phyloP scores from a whole-genome alignment of 2,329 filamentous ascomycete genomes.

The Beauveria sp. region DNA sequence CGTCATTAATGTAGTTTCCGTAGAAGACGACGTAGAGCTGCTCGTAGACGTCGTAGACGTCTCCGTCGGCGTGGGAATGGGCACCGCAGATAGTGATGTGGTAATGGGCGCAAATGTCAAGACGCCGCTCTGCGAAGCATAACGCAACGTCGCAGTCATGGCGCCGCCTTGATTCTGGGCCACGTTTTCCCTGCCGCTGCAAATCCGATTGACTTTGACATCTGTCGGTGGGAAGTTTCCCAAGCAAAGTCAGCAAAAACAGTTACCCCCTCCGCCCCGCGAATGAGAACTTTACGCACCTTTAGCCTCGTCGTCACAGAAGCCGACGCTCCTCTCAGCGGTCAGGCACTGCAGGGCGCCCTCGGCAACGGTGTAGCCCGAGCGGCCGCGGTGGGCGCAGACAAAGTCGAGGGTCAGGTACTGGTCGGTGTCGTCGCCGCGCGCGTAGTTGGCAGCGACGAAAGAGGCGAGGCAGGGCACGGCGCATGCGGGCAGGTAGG shows the following conservation, averaged over 20 bases:
- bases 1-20: background rate
- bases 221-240: slow-evolving; percentile 19
- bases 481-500: slow-evolving; percentile 51
- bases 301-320: slow-evolving; percentile 41
- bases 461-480: slow-evolving; percentile 55
- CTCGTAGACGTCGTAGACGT: slow-evolving; percentile 5
- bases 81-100: background rate
- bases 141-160: slow-evolving; percentile 49
- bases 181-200: slow-evolving; percentile 40
- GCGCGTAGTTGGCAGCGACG: slow-evolving; percentile 48
- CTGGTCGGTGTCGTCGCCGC: slow-evolving; percentile 37
- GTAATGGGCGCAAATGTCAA: slow-evolving; percentile 21
- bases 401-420: slow-evolving; percentile 52
- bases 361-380: slow-evolving; percentile 65
- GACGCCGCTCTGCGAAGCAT: slow-evolving; percentile 22
- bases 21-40: slow-evolving; percentile 2
- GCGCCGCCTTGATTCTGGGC: slow-evolving; percentile 49
- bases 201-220: slow-evolving; percentile 49
- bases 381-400: slow-evolving; percentile 50
- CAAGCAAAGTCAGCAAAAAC: too few relatives aligned
- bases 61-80: background rate
- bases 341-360: slow-evolving; percentile 60
- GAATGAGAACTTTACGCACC: slow-evolving; percentile 17
- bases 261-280: too few relatives aligned
- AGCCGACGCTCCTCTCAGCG: slow-evolving; percentile 40